Evolutionary conservation across 768 basidiomycete species (phyloP), one percentile per base, ranked within the genome.

Genomic region (Amanita muscaria): DNA sequence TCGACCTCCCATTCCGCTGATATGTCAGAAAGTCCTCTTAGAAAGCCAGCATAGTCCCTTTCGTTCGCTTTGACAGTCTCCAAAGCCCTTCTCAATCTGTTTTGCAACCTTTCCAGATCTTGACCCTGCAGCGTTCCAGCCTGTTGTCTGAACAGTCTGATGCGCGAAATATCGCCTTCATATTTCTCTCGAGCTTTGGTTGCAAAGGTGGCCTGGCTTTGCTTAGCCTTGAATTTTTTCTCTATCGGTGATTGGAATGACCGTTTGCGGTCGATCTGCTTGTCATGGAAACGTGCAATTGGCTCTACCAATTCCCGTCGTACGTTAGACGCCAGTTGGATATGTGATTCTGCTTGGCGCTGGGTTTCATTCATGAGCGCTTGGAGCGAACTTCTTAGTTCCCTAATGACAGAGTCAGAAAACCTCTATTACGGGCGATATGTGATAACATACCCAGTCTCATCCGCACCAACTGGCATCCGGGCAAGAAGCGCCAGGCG

Each of bases 161-260:
- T 91, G 35, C 84, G 80, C 15, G 93, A 67, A 59, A 91, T 94
- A 55, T 98, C 94, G 36, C 74, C 70, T 62, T 96, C 89, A 64
- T 97, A 98, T 59, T 91, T 89, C 61, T 93, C 89, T 49, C 87
- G 79, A 1, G 96, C 88, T 60, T 90, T 91, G 55, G 71, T 70
- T 31, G 96, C 91, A 52, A 92, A 82, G 6, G 72, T 69, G 56
- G 94, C 90, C 51, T 93, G 89, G 5, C 80, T 76, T 56, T 88
- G 84, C 59, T 96, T 94, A 34, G 74, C 74, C 66, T 91, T 92
- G 74, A 82, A 92, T 53, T 83, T 75, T 64, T 92, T 21, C 86
- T 64, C 61, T 86, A 92, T 55, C 96, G 93, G 16, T 68, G 70
- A 58, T 93, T 88, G 64, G 93, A 96, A 58, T 89, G 88, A 59